Percentiles rank a stretch among this genome's conserved stretches.
phyloP scores from a whole-genome alignment of 768 basidiomycete species.

The Suillus hirtellus region DNA sequence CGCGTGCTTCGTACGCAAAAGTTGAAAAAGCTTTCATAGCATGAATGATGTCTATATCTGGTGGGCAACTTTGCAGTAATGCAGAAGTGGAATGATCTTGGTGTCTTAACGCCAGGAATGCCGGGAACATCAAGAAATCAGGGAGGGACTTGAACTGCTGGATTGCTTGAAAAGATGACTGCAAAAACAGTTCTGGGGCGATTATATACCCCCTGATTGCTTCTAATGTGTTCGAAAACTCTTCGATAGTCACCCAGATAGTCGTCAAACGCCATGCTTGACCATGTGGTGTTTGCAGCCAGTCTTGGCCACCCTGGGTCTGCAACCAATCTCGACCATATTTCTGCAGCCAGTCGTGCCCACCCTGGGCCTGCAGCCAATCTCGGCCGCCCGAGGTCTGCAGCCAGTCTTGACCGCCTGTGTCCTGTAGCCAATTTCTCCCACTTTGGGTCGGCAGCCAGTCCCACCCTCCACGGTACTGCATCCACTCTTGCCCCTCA shows the following conservation, averaged over 20 bases:
- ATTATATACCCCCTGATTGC: not conserved
- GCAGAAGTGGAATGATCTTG: not conserved
- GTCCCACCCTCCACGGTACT: not conserved
- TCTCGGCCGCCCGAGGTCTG: not conserved
- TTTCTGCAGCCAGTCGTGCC: not conserved
- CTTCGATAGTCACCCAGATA: not conserved
- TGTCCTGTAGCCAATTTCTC: not conserved
- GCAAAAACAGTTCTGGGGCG: not conserved
- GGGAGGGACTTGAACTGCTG: not conserved
- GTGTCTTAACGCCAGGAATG: not conserved
- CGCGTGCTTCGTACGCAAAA: not conserved
- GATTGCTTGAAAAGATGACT: not conserved
- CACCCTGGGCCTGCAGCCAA: not conserved
- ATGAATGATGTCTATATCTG: not conserved
- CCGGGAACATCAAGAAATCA: not conserved
- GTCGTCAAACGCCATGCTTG: not conserved
- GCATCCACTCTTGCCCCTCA: not conserved
- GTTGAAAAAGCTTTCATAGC: not conserved
- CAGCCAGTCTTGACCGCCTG: not conserved
- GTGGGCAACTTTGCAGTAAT: no score
- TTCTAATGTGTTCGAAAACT: not conserved
- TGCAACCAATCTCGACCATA: not conserved
- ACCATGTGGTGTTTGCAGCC: not conserved
- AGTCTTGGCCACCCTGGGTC: not conserved
- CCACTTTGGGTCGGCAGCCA: not conserved